Percentiles rank a stretch among this genome's conserved stretches.
These are phyloP conservation scores for Krasilnikovozyma curviuscula DNA, from an alignment of 768 basidiomycete species.

Conservation along the genomic window DNA sequence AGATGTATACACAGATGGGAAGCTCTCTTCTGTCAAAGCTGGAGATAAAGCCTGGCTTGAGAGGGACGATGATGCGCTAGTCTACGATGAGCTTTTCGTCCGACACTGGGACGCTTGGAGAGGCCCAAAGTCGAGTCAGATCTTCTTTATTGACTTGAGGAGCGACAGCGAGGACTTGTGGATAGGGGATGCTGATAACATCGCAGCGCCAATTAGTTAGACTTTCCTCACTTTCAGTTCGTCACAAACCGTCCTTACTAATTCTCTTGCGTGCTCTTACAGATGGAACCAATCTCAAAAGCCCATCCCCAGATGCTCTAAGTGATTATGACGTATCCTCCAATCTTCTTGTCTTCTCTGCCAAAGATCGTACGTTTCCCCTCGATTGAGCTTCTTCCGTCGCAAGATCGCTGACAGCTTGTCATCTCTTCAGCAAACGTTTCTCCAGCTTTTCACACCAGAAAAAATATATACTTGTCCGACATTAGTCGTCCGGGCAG, in stretches of 20 bases:
- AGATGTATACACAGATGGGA: slow-evolving; percentile 55
- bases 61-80: slow-evolving; percentile 49
- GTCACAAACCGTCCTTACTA: not conserved
- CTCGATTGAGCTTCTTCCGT: no score
- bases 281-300: slow-evolving; percentile 52
- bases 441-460: slow-evolving; percentile 66
- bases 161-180: not conserved
- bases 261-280: not conserved
- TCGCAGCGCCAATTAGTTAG: slow-evolving; percentile 47
- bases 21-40: slow-evolving; percentile 37
- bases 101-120: slow-evolving; percentile 66
- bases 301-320: slow-evolving; percentile 53
- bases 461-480: slow-evolving; percentile 46
- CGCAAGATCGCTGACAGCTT: no score
- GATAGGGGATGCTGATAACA: slow-evolving; percentile 15
- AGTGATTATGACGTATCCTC: slow-evolving; percentile 60
- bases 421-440: no score
- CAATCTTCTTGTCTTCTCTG: slow-evolving; percentile 55
- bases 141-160: slow-evolving; percentile 49
- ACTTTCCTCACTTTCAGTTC: slow-evolving; percentile 5
- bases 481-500: not conserved
- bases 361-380: no score
- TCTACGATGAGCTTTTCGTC: slow-evolving; percentile 49
- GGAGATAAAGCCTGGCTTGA: slow-evolving; percentile 47
- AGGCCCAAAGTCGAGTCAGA: slow-evolving; percentile 46